Conservation (phyloP, 2,329 filamentous ascomycete genomes). For the Sporothrix curviconia region DNA sequence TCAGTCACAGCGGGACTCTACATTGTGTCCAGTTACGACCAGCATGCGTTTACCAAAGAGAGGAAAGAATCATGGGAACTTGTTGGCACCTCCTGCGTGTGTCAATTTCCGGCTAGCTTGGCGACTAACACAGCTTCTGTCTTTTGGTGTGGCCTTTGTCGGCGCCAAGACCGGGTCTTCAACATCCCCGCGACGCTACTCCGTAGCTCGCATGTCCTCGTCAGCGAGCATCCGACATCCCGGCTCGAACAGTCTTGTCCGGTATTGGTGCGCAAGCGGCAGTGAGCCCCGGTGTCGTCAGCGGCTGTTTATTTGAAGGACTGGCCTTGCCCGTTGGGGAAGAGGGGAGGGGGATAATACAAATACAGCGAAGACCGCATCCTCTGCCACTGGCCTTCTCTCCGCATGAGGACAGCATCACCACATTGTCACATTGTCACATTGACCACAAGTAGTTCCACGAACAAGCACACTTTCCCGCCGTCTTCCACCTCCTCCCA, state of each 20-base stretch:
- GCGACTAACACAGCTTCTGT: background rate
- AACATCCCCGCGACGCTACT: conserved; percentile 6
- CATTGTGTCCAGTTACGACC: no score
- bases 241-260: background rate
- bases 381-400: background rate
- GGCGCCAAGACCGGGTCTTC: background rate
- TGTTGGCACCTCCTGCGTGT: background rate
- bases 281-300: no score
- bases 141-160: background rate
- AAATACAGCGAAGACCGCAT: background rate
- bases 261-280: no score
- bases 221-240: background rate
- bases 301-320: background rate
- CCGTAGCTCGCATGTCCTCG: background rate
- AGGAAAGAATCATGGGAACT: background rate
- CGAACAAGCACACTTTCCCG: no score
- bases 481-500: background rate
- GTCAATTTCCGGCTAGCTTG: conserved; percentile 5
- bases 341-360: no score
- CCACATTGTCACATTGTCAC: no score
- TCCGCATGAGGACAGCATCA: background rate
- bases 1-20: no score
- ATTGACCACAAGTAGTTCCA: no score
- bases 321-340: background rate
- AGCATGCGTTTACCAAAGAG: no score